Evolutionary conservation across 2,329 filamentous ascomycete genomes (phyloP), one percentile per base, ranked within the genome.

Genomic region (Fusarium globosum): DNA sequence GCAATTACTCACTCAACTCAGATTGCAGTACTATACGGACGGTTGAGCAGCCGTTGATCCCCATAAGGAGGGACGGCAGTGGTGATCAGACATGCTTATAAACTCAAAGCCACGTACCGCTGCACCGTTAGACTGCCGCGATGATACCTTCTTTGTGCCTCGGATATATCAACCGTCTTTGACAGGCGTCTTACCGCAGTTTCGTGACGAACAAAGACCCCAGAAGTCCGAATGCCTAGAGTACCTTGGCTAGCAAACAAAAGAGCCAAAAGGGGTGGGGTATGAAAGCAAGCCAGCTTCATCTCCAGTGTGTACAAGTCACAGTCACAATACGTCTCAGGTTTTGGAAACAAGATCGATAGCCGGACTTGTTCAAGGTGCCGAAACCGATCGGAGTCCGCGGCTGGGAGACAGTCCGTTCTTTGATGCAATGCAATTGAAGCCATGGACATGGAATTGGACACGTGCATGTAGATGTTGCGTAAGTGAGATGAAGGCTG

Each of bases 341-440:
- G 69, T 53, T 59, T 59, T 46, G 33, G 23, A 52, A 48, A 53
- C 48, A 69, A 58, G 49, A 65, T 63, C 61, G 61, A 63, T 63
- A 36, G 28, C 69, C 76, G 77, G 77, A 75, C 69, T 78, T 75
- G 64, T 74, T 41, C 28, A 68, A 75, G 26, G 45, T 49, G 62
- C 77, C 77, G 77, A 78, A 72, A 51, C 77, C 76, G 74, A 76
- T 68, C 72, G 73, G 71, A 71, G 62, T 77, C 74, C 75, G 76
- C 57, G 69, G 67, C 46, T 68, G 64, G 62, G 57, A 65, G 55
- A 65, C 61, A 65, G 57, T 53, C 65, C 36, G 43, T 55, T 38
- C 10, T 57, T 65, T 38, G 35, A 26, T 60, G 45, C 36, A 49
- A 55, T 55, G 18, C 41, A 64, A 69, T 42, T 43, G n/a, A 52